Percentiles rank a stretch among this genome's conserved stretches.
phyloP scores from a whole-genome alignment of 2,329 filamentous ascomycete species.

The Fusarium hainanense region DNA sequence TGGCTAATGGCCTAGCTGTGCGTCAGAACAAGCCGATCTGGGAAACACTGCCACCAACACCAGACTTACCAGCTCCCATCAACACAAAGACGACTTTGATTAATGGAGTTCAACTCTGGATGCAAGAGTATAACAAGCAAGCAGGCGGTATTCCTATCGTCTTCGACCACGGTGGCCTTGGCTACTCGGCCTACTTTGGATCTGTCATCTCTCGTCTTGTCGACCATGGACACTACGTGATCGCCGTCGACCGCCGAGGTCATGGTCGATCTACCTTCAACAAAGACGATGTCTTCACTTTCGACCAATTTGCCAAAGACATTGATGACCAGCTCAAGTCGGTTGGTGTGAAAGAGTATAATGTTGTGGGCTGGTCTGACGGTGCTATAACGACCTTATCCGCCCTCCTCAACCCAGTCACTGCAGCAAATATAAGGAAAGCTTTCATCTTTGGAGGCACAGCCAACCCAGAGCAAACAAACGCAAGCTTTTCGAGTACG shows the following conservation, averaged over 20 bases:
- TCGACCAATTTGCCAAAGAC: constrained; percentile 52
- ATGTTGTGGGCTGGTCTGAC: constrained; percentile 57
- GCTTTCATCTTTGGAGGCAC: constrained; percentile 55
- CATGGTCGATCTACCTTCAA: constrained; percentile 56
- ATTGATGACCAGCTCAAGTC: constrained; percentile 48
- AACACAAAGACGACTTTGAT: constrained; percentile 44
- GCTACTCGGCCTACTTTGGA: constrained; percentile 56
- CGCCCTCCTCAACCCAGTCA: constrained; percentile 49
- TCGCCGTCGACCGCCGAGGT: constrained; percentile 55
- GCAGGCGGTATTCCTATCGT: constrained; percentile 51
- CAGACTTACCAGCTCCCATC: constrained; percentile 52
- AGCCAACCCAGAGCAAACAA: constrained; percentile 49
- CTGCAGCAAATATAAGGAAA: constrained; percentile 50
- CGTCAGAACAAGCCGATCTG: constrained; percentile 46
- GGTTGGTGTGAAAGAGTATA: constrained; percentile 47
- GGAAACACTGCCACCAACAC: constrained; percentile 53
- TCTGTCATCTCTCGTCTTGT: constrained; percentile 52
- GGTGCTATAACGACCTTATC: constrained; percentile 54
- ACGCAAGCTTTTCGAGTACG: constrained; percentile 49
- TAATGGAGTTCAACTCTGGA: constrained; percentile 56
- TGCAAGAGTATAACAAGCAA: constrained; percentile 54
- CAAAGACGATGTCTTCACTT: constrained; percentile 52
- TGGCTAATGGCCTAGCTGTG: constrained; percentile 39
- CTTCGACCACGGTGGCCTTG: constrained; percentile 55
- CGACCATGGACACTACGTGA: constrained; percentile 51